Percentiles rank a stretch among this genome's conserved stretches.
These are phyloP conservation scores for Pseudopyricularia javanii DNA, from an alignment of 2,329 filamentous ascomycete species.

Conservation along the genomic window DNA sequence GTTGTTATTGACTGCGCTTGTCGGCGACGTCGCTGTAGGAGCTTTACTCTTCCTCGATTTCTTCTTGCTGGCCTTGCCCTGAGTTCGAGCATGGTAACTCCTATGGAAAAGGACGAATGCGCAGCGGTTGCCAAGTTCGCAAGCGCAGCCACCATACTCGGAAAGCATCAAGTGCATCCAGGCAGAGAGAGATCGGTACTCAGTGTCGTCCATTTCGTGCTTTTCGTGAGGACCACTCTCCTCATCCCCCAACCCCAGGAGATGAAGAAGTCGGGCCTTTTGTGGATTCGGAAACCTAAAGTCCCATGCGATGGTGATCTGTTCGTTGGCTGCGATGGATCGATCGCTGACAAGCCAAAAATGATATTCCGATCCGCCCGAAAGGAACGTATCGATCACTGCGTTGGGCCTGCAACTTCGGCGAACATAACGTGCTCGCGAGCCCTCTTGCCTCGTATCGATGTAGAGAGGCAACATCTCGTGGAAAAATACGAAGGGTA, in stretches of 20 bases:
- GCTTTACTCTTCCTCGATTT: slow-evolving; percentile 42
- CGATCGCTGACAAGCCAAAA: slow-evolving; percentile 86
- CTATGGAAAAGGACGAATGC: slow-evolving; percentile 52
- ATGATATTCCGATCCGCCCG: slow-evolving; percentile 66
- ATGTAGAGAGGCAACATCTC: slow-evolving; percentile 83
- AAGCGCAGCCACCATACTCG: slow-evolving; percentile 71
- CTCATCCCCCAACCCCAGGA: slow-evolving; percentile 52
- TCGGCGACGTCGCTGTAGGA: slow-evolving; percentile 41
- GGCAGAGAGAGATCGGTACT: slow-evolving; percentile 46
- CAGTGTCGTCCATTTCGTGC: slow-evolving; percentile 42
- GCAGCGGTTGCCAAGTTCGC: slow-evolving; percentile 50
- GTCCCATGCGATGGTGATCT: slow-evolving; percentile 56
- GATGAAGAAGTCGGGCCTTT: slow-evolving; percentile 39
- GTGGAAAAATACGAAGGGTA: slow-evolving; percentile 79
- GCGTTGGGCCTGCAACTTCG: slow-evolving; percentile 87
- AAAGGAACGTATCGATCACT: slow-evolving; percentile 75
- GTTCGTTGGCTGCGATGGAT: slow-evolving; percentile 52
- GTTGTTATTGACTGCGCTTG: slow-evolving; percentile 47
- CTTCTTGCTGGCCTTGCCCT: slow-evolving; percentile 30
- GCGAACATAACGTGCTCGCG: slow-evolving; percentile 74
- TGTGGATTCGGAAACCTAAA: slow-evolving; percentile 48
- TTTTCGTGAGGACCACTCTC: slow-evolving; percentile 34
- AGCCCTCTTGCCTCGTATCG: slow-evolving; percentile 81
- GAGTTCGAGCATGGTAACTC: slow-evolving; percentile 37
- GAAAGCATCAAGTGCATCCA: slow-evolving; percentile 62